Base-by-base conservation (phyloP, 2,329 filamentous ascomycete species). In the Aureobasidium uvarum region DNA sequence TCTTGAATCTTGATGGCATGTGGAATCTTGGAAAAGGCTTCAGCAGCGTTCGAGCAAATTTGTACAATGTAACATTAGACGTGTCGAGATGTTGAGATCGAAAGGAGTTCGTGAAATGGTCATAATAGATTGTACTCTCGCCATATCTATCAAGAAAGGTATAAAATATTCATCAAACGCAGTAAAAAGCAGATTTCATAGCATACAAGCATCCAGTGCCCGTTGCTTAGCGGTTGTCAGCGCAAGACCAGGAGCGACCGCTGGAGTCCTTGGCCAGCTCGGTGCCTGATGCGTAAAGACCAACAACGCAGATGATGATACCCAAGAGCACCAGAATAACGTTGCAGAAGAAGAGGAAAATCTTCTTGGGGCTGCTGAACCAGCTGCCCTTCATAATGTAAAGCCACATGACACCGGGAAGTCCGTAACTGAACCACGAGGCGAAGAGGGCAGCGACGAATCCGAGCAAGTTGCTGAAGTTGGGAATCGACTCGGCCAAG, bases 361-460 rank as follows among this genome's bases (percentile, higher is more conserved):
- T 75, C 71, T 81, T 83, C 25, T 72, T 71, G 66, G 76, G 76
- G 39, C 73, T 77, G 41, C 74, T 74, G 62, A 79, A 78, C 72
- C 75, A 79, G 14, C 69, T 68, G 3, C 78, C 80, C 66, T 74
- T 75, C 66, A 83, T 81, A 68, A 84, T 74, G 68, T 77, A 81
- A 25, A 74, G 66, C 72, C 72, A 74, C 60, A 73, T 69, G 36
- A 70, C 43, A 13, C 70, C 71, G 41, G 65, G 38, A n/a, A 71
- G 62, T 5, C 66, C 65, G 41, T 68, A 68, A 11, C 66, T 70
- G 50, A 89, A 90, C 87, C 88, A 90, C 62, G 81, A 85, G 6
- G 83, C 85, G 68, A 90, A 89, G 2, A 89, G 76, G 1, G 86
- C 71, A 8, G 71, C 76, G 65, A 90, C 85, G 52, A 67, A 65